Percentiles rank a stretch among this genome's conserved stretches.
Conservation (phyloP, 441 rosid genomes). For the Daphne laureola region DNA sequence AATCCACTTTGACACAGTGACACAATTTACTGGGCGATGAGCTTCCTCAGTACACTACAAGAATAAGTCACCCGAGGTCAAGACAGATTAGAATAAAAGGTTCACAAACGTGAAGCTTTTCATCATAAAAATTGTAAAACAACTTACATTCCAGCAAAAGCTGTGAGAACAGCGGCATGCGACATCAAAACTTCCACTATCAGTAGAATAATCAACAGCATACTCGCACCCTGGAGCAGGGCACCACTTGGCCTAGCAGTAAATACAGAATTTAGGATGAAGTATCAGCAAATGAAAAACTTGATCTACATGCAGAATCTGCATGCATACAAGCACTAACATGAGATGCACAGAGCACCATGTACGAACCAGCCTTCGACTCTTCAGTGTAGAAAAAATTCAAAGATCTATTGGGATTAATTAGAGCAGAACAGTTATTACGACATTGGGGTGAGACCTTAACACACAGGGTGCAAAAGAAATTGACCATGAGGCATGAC, state of each 20-base stretch:
- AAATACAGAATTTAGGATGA: constrained; percentile 2
- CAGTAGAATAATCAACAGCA: constrained; percentile 66
- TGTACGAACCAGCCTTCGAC: too few species aligned
- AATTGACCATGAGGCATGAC: too few species aligned
- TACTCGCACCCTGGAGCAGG: constrained; percentile 91
- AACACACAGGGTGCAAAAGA: too few species aligned
- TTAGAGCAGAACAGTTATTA: too few species aligned
- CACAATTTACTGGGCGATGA: constrained; percentile 91
- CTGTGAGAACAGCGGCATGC: constrained; percentile 58
- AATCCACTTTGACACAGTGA: constrained; percentile 79
- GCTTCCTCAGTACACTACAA: constrained; percentile 91
- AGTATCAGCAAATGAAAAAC: too few species aligned
- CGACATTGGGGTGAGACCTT: too few species aligned
- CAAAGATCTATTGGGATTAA: too few species aligned
- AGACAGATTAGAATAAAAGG: constrained; percentile 2
- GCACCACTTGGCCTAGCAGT: constrained; percentile 79
- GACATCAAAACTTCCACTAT: constrained; percentile 68
- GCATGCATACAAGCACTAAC: too few species aligned
- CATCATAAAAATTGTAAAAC: constrained; percentile 1
- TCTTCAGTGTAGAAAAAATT: too few species aligned
- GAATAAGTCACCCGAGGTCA: constrained; percentile 48
- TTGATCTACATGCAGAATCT: too few species aligned
- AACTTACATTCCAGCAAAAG: constrained; percentile 90
- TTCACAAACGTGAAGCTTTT: not conserved
- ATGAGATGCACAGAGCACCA: too few species aligned